phyloP scores from a whole-genome alignment of 495 filamentous ascomycete genomes.

The Daldinia grandis region DNA sequence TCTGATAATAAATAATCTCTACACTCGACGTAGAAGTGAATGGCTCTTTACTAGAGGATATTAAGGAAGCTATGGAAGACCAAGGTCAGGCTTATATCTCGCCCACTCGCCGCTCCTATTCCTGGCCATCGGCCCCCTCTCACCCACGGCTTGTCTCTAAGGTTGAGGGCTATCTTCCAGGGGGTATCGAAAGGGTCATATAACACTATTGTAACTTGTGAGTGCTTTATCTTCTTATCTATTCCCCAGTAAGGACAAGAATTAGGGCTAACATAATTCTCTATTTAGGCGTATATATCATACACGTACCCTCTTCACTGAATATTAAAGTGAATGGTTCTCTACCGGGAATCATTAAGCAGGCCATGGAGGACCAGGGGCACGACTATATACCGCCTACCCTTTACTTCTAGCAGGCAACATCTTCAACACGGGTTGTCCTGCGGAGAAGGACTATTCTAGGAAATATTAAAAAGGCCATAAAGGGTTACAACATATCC shows the following conservation, averaged over 20 bases:
- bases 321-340: not conserved
- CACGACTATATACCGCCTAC: not conserved
- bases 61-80: not conserved
- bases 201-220: not conserved
- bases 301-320: not conserved
- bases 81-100: not conserved
- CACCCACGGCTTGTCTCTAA: too few species aligned
- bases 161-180: too few species aligned
- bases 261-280: not conserved
- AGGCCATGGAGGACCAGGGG: not conserved
- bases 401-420: not conserved
- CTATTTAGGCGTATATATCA: too few species aligned
- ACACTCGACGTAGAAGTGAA: not conserved
- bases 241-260: not conserved
- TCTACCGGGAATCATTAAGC: not conserved
- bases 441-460: too few species aligned
- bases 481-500: too few species aligned
- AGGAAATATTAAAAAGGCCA: too few species aligned
- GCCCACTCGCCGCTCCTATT: not conserved
- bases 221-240: not conserved
- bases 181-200: too few species aligned
- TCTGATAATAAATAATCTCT: too few species aligned
- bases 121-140: too few species aligned
- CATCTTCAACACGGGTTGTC: too few species aligned
- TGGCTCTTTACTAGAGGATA: not conserved